These are phyloP conservation scores for Malus hybrid DNA, from an alignment of 331 rosid species.

Conservation along the genomic window DNA sequence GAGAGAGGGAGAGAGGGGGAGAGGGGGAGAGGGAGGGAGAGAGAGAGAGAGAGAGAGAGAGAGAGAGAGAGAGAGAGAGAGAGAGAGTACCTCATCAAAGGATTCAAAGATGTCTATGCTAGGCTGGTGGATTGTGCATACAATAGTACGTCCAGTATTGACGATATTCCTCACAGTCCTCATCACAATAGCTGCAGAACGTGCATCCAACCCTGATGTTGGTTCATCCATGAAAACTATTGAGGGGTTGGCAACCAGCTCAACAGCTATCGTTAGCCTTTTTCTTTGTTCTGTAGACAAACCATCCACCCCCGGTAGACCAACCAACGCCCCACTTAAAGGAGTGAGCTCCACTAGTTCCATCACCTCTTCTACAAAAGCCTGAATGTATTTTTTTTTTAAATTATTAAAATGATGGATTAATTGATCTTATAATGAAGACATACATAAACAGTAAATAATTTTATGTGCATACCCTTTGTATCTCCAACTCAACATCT, in stretches of 20 bases:
- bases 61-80: neutral
- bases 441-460: neutral
- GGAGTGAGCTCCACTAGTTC: constrained; percentile 95
- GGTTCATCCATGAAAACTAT: constrained; percentile 99
- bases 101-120: constrained; percentile 99
- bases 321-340: constrained; percentile 81
- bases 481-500: constrained; percentile 67
- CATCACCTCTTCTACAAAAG: constrained; percentile 96
- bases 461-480: constrained; percentile 41
- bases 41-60: neutral
- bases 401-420: neutral
- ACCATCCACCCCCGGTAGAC: constrained; percentile 93
- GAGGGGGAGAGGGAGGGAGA: too few species aligned
- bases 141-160: constrained; percentile 95
- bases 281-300: constrained; percentile 96
- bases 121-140: constrained; percentile 98
- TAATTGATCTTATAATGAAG: constrained; percentile 6
- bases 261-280: constrained; percentile 91
- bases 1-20: neutral
- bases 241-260: constrained; percentile 95
- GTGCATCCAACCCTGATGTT: constrained; percentile 96
- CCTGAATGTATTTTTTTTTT: constrained; percentile 47
- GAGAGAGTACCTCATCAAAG: constrained; percentile 75
- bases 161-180: constrained; percentile 98
- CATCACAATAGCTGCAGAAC: constrained; percentile 99